These are phyloP conservation scores for Hydrangea macrophylla DNA, from an alignment of 148 eudicot genomes.

Conservation along the genomic window DNA sequence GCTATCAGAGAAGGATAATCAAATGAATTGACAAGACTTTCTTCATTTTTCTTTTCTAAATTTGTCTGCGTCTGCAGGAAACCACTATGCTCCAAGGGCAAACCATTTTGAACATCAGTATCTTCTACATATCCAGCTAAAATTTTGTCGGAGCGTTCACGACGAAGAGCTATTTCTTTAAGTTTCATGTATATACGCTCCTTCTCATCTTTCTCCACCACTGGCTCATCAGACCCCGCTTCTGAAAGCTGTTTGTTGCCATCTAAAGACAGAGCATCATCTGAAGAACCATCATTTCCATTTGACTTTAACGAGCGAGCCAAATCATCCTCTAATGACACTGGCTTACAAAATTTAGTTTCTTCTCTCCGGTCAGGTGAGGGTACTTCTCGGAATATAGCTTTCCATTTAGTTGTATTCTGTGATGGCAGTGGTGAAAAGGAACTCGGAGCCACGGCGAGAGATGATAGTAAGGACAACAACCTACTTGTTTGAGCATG, in stretches of 20 bases:
- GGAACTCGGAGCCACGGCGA: slow-evolving; percentile 42
- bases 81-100: slow-evolving; percentile 15
- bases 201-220: slow-evolving; percentile 29
- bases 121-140: slow-evolving; percentile 11
- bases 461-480: slow-evolving; percentile 41
- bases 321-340: slow-evolving; percentile 14
- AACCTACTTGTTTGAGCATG: slow-evolving; percentile 62
- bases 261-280: slow-evolving; percentile 20
- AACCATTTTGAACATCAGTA: slow-evolving; percentile 19
- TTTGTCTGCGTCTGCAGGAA: slow-evolving; percentile 12
- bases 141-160: slow-evolving; percentile 24
- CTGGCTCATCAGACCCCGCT: slow-evolving; percentile 20
- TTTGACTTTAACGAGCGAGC: slow-evolving; percentile 1
- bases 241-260: slow-evolving; percentile 21
- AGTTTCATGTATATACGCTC: slow-evolving; percentile 46
- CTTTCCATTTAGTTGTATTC: slow-evolving; percentile 24
- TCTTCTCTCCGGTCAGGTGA: slow-evolving; percentile 20
- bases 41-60: slow-evolving; percentile 31
- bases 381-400: slow-evolving; percentile 18
- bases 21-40: slow-evolving; percentile 19
- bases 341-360: slow-evolving; percentile 20
- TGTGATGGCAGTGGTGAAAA: slow-evolving; percentile 21
- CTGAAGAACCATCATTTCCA: slow-evolving; percentile 21
- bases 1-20: slow-evolving; percentile 33
- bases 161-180: slow-evolving; percentile 37